Percentiles rank a stretch among this genome's conserved stretches.
Conservation (phyloP, 441 rosid genomes). For the Pelargonium citronellum region DNA sequence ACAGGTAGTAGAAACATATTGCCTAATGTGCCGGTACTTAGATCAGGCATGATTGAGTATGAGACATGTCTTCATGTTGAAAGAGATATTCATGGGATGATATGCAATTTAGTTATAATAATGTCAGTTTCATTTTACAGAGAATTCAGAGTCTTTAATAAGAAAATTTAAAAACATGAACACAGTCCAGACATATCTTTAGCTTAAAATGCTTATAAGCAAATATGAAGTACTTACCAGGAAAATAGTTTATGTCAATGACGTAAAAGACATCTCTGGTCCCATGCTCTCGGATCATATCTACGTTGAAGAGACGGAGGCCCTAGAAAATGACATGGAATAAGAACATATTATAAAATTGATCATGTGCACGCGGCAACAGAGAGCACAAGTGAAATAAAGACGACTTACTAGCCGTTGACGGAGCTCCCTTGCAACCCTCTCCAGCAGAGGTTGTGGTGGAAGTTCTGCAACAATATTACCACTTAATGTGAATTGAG, state of each 20-base stretch:
- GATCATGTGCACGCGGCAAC: background rate
- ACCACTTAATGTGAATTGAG: constrained; percentile 9
- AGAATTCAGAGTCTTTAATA: background rate
- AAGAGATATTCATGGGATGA: too few relatives aligned
- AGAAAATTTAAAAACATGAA: too few relatives aligned
- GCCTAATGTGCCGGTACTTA: too few relatives aligned
- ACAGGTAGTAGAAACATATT: too few relatives aligned
- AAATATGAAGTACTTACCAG: constrained; percentile 36
- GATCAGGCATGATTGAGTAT: too few relatives aligned
- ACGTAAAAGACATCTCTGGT: constrained; percentile 50
- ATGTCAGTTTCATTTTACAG: too few relatives aligned
- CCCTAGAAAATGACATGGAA: constrained; percentile 29
- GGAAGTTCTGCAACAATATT: constrained; percentile 61
- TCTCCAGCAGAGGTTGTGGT: constrained; percentile 76
- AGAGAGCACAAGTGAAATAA: background rate
- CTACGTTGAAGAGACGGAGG: constrained; percentile 53
- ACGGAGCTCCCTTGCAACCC: constrained; percentile 69
- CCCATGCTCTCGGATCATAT: constrained; percentile 63
- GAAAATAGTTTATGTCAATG: constrained; percentile 66
- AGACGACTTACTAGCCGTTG: constrained; percentile 60
- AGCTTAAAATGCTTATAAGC: background rate
- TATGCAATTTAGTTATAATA: too few relatives aligned
- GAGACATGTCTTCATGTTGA: too few relatives aligned
- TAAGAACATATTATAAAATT: background rate
- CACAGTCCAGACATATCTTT: too few relatives aligned